Conservation (phyloP, 768 basidiomycete genomes). For the Russula vinacea region DNA sequence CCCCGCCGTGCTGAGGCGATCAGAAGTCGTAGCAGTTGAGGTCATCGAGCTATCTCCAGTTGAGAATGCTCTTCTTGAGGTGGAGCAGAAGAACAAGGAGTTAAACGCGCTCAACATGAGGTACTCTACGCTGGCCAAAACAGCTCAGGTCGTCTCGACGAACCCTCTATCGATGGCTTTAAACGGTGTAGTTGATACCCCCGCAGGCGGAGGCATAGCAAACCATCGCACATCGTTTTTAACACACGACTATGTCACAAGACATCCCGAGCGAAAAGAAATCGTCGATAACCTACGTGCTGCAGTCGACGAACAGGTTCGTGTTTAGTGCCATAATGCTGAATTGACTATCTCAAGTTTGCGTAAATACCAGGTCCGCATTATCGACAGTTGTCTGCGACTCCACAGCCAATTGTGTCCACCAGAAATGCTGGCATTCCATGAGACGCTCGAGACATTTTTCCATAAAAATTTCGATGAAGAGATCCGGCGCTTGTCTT, state of each 20-base stretch:
- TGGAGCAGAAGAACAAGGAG: slow-evolving; percentile 77
- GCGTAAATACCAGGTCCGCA: slow-evolving; percentile 52
- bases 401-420: slow-evolving; percentile 82
- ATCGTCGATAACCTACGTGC: slow-evolving; percentile 66
- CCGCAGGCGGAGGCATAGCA: slow-evolving; percentile 70
- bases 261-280: slow-evolving; percentile 67
- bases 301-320: slow-evolving; percentile 80
- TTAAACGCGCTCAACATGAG: slow-evolving; percentile 62
- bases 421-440: slow-evolving; percentile 88
- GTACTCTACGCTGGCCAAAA: slow-evolving; percentile 77
- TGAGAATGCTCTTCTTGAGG: slow-evolving; percentile 76
- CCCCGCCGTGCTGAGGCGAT: slow-evolving; percentile 87
- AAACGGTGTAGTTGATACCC: slow-evolving; percentile 83
- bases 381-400: slow-evolving; percentile 79
- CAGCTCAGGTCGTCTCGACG: slow-evolving; percentile 66
- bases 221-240: slow-evolving; percentile 79
- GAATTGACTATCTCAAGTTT: slow-evolving; percentile 3
- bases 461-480: slow-evolving; percentile 83
- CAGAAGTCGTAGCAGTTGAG: slow-evolving; percentile 72
- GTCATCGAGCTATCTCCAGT: slow-evolving; percentile 81
- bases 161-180: slow-evolving; percentile 83
- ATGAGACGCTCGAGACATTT: slow-evolving; percentile 82
- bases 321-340: slow-evolving; percentile 29
- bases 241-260: slow-evolving; percentile 58
- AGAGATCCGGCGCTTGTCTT: slow-evolving; percentile 68